Base-by-base conservation (phyloP, 2,329 filamentous ascomycete species). In the Aspergillus sp. region DNA sequence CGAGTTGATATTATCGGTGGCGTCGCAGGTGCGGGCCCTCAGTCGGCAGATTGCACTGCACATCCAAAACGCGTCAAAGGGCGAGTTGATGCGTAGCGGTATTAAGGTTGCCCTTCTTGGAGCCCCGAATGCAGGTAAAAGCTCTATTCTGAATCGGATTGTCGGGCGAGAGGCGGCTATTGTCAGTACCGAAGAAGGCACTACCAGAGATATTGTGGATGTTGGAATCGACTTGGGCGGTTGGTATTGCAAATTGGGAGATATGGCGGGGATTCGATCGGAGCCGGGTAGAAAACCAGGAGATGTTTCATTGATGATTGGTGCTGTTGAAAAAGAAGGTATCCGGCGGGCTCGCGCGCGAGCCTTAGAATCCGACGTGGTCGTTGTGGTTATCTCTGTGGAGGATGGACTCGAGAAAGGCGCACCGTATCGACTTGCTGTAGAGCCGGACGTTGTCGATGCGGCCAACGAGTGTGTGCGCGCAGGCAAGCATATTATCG, bases 161-260 rank as follows among this genome's bases (percentile, higher is more conserved):
- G 91, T 97, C 3, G 93, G 95, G 0, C 83, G 93, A 52, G 93
- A 98, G 72, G 95, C 95, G 2, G 96, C 93, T 3, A 99, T 99
- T 66, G 95, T 99, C 7, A 96, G 92, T 45, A 83, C 87, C 1
- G 93, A 98, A 76, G 92, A 92, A 40, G 95, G 95, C 0, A 99
- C 95, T 0, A 99, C 95, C 6, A 81, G 95, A 59, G 95, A 99
- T 76, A 88, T 99, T 52, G 88, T 99, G 11, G 95, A 99, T 77
- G 90, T 95, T 0, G 89, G 89, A 27, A 82, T 99, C 25, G 95
- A 99, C 75, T 82, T 99, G 48, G 87, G 88, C 0, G 95, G 95
- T 0, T 99, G 90, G 77, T 86, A 96, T 50, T 96, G 93, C 73
- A 90, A 90, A n/a, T 88, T 99, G 69, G 93, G 93, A 15, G 95